Evolutionary conservation across 2,329 filamentous ascomycete genomes (phyloP).

Genomic region (Ophiostoma australiae): DNA sequence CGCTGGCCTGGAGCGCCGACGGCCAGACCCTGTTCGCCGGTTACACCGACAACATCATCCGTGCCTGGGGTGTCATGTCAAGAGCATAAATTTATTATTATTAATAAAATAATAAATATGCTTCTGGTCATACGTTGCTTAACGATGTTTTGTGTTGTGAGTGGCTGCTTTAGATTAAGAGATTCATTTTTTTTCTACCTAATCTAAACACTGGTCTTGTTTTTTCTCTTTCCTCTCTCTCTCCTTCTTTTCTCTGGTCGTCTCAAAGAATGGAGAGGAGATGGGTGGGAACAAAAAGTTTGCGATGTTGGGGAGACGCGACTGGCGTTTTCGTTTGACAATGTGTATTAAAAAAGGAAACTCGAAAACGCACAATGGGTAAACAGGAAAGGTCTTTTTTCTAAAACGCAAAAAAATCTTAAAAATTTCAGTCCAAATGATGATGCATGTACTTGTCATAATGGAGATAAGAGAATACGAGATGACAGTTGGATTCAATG

Average conservation of each 20-base stretch:
- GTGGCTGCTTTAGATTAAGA: background rate
- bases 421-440: constrained; percentile 9
- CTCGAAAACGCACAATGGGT: constrained; percentile 21
- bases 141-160: constrained; percentile 1
- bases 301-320: constrained; percentile 14
- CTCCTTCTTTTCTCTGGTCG: background rate
- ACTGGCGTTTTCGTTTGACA: constrained; percentile 15
- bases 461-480: background rate
- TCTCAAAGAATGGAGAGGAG: background rate
- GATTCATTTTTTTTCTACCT: background rate
- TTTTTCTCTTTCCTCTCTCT: background rate
- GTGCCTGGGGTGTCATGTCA: constrained; percentile 96
- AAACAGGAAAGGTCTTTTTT: constrained; percentile 19
- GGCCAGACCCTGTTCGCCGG: constrained; percentile 99
- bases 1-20: constrained; percentile 94
- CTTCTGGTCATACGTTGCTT: background rate
- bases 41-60: constrained; percentile 99
- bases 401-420: constrained; percentile 20
- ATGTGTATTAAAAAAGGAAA: background rate
- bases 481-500: background rate
- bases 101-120: constrained; percentile 16
- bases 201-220: background rate
- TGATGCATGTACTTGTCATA: background rate
- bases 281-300: constrained; percentile 14
- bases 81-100: constrained; percentile 59